phyloP scores from a whole-genome alignment of 2,329 filamentous ascomycete species.

The Cladobotryum protrusum region DNA sequence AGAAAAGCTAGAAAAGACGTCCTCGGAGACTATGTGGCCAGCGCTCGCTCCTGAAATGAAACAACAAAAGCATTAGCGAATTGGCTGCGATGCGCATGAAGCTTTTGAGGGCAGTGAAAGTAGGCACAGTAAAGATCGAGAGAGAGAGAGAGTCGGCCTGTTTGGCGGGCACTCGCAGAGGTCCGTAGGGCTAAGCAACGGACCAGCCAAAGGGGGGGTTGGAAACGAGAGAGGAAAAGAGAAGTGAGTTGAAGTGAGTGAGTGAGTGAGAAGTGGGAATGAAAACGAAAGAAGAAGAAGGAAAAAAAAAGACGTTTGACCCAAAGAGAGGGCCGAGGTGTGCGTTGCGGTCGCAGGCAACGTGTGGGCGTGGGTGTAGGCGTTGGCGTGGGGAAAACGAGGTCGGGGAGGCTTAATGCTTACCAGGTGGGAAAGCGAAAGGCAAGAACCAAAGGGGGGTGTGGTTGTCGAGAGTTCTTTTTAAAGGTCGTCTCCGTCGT shows the following conservation, averaged over 20 bases:
- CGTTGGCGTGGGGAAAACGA: slow-evolving; percentile 4
- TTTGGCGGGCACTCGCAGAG: slow-evolving; percentile 4
- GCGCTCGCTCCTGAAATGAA: slow-evolving; percentile 11
- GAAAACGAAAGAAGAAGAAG: slow-evolving; percentile 2
- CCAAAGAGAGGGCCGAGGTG: slow-evolving; percentile 8
- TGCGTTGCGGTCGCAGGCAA: slow-evolving; percentile 4
- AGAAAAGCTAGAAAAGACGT: slow-evolving; percentile 7
- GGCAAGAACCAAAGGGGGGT: slow-evolving; percentile 18
- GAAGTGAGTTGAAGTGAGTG: slow-evolving; percentile 2
- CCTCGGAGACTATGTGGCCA: slow-evolving; percentile 10
- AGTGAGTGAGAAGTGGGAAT: slow-evolving; percentile 1
- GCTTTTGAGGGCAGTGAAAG: neutral
- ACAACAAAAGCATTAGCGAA: slow-evolving; percentile 12
- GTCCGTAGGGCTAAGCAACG: slow-evolving; percentile 6
- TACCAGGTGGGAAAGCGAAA: slow-evolving; percentile 24
- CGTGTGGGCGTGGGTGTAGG: slow-evolving; percentile 7
- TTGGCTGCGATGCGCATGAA: slow-evolving; percentile 9
- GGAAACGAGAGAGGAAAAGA: slow-evolving; percentile 4
- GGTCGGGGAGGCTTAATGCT: slow-evolving; percentile 24
- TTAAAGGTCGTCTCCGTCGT: slow-evolving; percentile 20
- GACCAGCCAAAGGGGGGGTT: slow-evolving; percentile 9
- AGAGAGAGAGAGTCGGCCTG: slow-evolving; percentile 4
- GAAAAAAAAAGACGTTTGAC: neutral
- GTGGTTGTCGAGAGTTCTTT: slow-evolving; percentile 9
- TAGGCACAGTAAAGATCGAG: neutral